Conservation (phyloP, 441 rosid genomes). For the Melastoma candidum region DNA sequence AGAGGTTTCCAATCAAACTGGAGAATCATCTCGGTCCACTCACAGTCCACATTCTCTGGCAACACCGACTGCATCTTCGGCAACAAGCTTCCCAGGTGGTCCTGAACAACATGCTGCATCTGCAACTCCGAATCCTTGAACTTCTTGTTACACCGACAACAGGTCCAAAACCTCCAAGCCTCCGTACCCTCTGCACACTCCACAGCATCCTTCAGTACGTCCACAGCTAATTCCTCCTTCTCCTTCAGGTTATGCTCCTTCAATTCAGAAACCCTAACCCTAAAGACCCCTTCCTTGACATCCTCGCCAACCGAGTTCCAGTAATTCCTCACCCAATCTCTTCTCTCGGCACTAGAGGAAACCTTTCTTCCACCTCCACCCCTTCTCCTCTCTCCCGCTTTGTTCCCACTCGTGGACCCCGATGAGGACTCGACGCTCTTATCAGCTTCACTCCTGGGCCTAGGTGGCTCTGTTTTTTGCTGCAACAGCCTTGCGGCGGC, state of each 20-base stretch:
- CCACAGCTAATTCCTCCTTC: slow-evolving; percentile 49
- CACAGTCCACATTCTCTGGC: slow-evolving; percentile 58
- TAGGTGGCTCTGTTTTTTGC: slow-evolving; percentile 57
- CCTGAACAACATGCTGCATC: slow-evolving; percentile 69
- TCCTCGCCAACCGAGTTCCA: slow-evolving; percentile 63
- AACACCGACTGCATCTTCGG: slow-evolving; percentile 70
- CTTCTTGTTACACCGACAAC: slow-evolving; percentile 56
- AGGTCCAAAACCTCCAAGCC: slow-evolving; percentile 76
- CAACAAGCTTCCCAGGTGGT: slow-evolving; percentile 64
- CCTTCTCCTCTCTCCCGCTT: slow-evolving; percentile 41
- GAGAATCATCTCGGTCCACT: slow-evolving; percentile 66
- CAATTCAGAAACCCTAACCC: slow-evolving; percentile 45
- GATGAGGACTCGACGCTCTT: slow-evolving; percentile 33
- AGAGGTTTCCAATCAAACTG: slow-evolving; percentile 78
- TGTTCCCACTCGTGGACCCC: slow-evolving; percentile 30
- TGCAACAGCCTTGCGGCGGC: slow-evolving; percentile 86
- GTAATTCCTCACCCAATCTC: slow-evolving; percentile 46
- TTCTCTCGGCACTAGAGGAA: slow-evolving; percentile 37
- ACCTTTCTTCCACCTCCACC: slow-evolving; percentile 22
- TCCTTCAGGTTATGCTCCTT: slow-evolving; percentile 44
- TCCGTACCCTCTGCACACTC: slow-evolving; percentile 43
- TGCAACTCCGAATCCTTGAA: slow-evolving; percentile 53
- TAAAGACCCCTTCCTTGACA: slow-evolving; percentile 53
- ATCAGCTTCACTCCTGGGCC: slow-evolving; percentile 26
- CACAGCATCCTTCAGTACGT: slow-evolving; percentile 54